Base-by-base conservation (phyloP, 139 green algal genomes). In the Trebouxia sp. region DNA sequence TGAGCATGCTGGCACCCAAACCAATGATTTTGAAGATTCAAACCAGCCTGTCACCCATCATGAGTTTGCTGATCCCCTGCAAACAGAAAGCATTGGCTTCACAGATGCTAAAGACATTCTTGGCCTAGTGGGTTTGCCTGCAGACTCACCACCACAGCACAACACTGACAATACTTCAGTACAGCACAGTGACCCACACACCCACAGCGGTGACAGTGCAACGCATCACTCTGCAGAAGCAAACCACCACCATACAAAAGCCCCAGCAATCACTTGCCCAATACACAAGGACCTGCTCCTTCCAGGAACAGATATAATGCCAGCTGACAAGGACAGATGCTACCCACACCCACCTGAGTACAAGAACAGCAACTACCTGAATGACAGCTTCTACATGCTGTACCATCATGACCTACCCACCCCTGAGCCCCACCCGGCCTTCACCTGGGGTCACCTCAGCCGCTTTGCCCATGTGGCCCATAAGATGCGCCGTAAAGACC, bases 331-430 rank as follows among this genome's bases (percentile, higher is more conserved):
- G 62, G 32, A 72, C 62, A 72, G 35, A 45, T 72, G 62, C 35
- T 72, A 72, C 28, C 5, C 62, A 26, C 62, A 72, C 32, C 62
- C 62, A 14, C 62, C 37, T 30, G 17, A 42, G 12, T 72, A 72
- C 62, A 72, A 72, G 20, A 72, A 72, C 32, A 45, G 55, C 10
- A 77, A 77, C 69, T 56, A 38, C 41, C 43, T 77, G 24, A 77
- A 77, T 56, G 69, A 77, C 69, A 77, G 41, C 69, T 38, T 56
- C 41, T 77, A 56, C 69, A 51, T 56, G 69, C 69, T 77, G 24
- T 77, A 55, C 43, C 69, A 77, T 37, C 41, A 77, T 77, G 69
- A 53, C 39, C 24, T 77, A 38, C n/a, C 41, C 67, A 77, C n/a
- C 12, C 2, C 24, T 3, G 28, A 39, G 12, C 69, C 41, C 26